phyloP scores from a whole-genome alignment of 2,329 filamentous ascomycete genomes.

The Alternaria brassicae region DNA sequence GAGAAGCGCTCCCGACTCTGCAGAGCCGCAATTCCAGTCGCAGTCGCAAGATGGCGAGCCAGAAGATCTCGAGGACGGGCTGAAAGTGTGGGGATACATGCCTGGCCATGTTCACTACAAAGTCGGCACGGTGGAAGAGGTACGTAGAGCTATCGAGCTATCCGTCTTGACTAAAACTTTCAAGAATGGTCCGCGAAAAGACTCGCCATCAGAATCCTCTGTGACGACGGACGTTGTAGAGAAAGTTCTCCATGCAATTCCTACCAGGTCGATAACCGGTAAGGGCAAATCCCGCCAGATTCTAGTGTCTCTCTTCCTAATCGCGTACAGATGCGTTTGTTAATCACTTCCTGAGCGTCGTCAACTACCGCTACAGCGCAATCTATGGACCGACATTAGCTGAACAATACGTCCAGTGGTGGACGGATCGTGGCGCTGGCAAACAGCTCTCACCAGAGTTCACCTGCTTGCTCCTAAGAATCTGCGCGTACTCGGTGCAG shows the following conservation, averaged over 20 bases:
- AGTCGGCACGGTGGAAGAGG: constrained; percentile 29
- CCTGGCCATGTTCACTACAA: constrained; percentile 46
- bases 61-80: constrained; percentile 33
- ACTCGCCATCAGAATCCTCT: constrained; percentile 15
- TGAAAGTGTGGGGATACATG: constrained; percentile 48
- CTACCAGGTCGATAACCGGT: constrained; percentile 45
- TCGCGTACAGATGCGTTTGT: constrained; percentile 52
- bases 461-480: constrained; percentile 57
- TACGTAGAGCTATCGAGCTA: not conserved
- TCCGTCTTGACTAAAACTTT: not conserved
- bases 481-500: constrained; percentile 57
- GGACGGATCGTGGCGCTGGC: constrained; percentile 48
- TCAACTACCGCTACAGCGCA: constrained; percentile 57
- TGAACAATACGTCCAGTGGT: constrained; percentile 57
- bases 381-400: constrained; percentile 57
- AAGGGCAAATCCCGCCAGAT: not conserved
- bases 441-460: constrained; percentile 52
- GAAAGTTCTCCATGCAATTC: constrained; percentile 40
- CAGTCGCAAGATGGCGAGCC: constrained; percentile 10
- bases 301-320: constrained; percentile 9
- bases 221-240: constrained; percentile 42
- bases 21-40: constrained; percentile 8
- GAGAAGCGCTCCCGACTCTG: constrained; percentile 24
- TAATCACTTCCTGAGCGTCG: constrained; percentile 55
- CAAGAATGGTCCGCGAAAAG: constrained; percentile 14